Base-by-base conservation (phyloP, 495 filamentous ascomycete species). In the Neurospora pannonica region DNA sequence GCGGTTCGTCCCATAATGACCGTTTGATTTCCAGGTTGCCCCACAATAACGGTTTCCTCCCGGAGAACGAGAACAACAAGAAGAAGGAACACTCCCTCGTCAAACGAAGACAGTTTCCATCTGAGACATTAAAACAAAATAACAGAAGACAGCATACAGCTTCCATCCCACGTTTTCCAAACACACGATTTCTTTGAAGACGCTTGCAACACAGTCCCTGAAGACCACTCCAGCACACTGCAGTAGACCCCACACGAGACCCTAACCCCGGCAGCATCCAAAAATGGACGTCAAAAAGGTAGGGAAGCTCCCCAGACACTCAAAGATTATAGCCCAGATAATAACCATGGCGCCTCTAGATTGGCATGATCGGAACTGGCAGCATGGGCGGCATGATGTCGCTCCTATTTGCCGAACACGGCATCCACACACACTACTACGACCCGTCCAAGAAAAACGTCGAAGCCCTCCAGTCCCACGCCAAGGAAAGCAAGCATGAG, bases 381-480 rank as follows among this genome's bases (percentile, higher is more conserved):
- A 67, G 54, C 54, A 67, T 67, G 54, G 54, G 54, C 28, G 54
- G 38, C 72, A 74, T 74, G 67, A 38, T 74, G 5, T 71, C 31
- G 3, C 67, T 74, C 19, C 62, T 74, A 4, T 71, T 74, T 2
- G 76, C 83, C 71, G 75, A 84, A 28, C 78, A 78, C 24, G 79
- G 79, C 9, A 73, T 85, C 19, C 71, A 78, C 19, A 75, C 76
- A 37, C 78, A 76, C 4, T 71, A 87, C 40, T 67, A 31, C 15
- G 54, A 67, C 54, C 28, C 54, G 0, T 72, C 76, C 5, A 83
- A 86, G 43, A 78, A 82, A 74, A 78, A 78, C 54, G 79, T 79
- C 71, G 43, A 73, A 62, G 54, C 54, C 1, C 54, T 67, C 37
- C 71, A 73, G 24, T 42, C 71, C 9, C 31, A 67, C 9, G 46